Base-by-base conservation (phyloP, 2,329 filamentous ascomycete genomes). In the Zasmidium citrigriseum region DNA sequence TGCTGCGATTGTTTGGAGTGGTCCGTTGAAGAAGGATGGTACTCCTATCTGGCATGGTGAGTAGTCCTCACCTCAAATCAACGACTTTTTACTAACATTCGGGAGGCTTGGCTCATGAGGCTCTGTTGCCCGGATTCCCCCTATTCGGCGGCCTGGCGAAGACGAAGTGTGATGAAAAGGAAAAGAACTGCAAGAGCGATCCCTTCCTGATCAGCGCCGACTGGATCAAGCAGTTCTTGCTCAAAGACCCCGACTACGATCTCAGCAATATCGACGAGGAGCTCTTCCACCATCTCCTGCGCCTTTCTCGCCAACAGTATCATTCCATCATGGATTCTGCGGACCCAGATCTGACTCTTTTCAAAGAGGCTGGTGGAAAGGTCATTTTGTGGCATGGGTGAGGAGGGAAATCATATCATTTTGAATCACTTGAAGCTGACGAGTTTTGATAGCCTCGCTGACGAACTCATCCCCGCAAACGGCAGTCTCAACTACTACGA, bases 401-500 rank as follows among this genome's bases (percentile, higher is more conserved):
- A 48, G 41, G 11, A 7, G 22, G 22, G 22, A 22, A n/a, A 41
- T 27, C 1, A 11, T 3, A 24, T 38, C 23, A 20, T 48, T 10
- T 25, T 41, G 22, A n/a, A 22, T 3, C 18, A 23, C 18, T 23
- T 54, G 16, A 45, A 5, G 9, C 10, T n/a, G 20, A 34, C 1
- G n/a, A 22, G 24, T 25, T 4, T 23, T 48, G 29, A 46, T 22
- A 55, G 58, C 2, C 59, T 76, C 5, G 71, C 70, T 1, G 75
- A 77, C 54, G 61, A 71, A 22, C 51, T 74, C 10, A 77, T 78
- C 51, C 63, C 66, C 20, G 65, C 72, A 2, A 68, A 70, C 12
- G 72, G 75, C 2, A 76, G 71, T 1, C 61, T 63, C 2, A 59
- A 70, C 27, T 78, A 77, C 59, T 75, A 75, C 57, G 53, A 69